phyloP scores from a whole-genome alignment of 2,329 filamentous ascomycete species.

The Pyricularia sp. region DNA sequence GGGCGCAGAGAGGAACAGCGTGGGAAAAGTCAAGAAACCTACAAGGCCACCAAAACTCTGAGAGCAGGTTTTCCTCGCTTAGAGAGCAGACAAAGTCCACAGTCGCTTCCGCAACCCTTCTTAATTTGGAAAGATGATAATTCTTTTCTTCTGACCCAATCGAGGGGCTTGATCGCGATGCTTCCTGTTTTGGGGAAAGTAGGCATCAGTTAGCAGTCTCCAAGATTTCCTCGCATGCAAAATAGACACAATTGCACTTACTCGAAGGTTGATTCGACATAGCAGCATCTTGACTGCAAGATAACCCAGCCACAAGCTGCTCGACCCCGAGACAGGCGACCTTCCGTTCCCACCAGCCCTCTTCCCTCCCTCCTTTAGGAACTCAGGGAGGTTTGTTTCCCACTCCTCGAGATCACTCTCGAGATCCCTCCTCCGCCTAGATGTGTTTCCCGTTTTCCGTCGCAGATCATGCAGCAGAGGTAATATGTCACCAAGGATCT shows the following conservation, averaged over 20 bases:
- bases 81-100: constrained; percentile 4
- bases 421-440: constrained; percentile 2
- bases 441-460: constrained; percentile 6
- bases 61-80: background rate
- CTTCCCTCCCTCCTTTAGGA: background rate
- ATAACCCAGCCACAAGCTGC: constrained; percentile 38
- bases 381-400: constrained; percentile 1
- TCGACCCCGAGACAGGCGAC: constrained; percentile 19
- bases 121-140: constrained; percentile 1
- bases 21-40: background rate
- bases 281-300: constrained; percentile 32
- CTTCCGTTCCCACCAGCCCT: background rate
- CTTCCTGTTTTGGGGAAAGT: constrained; percentile 7
- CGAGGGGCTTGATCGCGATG: background rate
- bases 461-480: constrained; percentile 11
- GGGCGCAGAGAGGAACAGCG: too few species aligned
- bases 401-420: constrained; percentile 5
- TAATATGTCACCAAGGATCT: constrained; percentile 23
- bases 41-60: constrained; percentile 4
- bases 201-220: constrained; percentile 19
- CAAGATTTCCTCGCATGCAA: background rate
- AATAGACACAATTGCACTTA: constrained; percentile 16
- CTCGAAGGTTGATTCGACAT: constrained; percentile 32
- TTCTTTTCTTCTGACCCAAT: constrained; percentile 1
- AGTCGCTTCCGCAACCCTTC: background rate